Evolutionary conservation across 139 green algal genomes (phyloP).

Genomic region (Haematococcus sp.): DNA sequence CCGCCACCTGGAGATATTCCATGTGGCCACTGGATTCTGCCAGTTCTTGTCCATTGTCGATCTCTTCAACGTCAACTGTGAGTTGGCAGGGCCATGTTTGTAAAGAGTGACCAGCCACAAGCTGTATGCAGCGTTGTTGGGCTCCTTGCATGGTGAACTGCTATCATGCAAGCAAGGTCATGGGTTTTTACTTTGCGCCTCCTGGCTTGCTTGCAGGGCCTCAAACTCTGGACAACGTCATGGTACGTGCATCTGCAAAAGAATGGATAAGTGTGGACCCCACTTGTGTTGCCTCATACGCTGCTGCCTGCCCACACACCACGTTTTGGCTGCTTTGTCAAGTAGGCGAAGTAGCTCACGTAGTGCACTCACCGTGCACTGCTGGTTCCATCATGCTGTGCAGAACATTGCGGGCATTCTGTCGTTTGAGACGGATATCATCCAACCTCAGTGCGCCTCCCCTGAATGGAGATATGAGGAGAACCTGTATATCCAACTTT

Average conservation of each 20-base stretch:
- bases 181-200: too few relatives aligned
- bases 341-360: too few relatives aligned
- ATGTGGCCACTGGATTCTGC: conserved; percentile 26
- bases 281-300: too few relatives aligned
- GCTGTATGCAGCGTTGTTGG: too few relatives aligned
- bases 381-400: too few relatives aligned
- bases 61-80: conserved; percentile 24
- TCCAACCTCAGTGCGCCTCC: conserved; percentile 28
- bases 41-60: conserved; percentile 26
- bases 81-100: too few relatives aligned
- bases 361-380: too few relatives aligned
- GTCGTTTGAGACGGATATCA: conserved; percentile 29
- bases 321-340: too few relatives aligned
- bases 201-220: not conserved
- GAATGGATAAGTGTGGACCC: too few relatives aligned
- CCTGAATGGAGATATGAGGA: conserved; percentile 20
- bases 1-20: conserved; percentile 14
- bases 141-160: too few relatives aligned
- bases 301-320: too few relatives aligned
- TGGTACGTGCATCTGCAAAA: conserved; percentile 3
- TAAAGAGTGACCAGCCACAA: not conserved
- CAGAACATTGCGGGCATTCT: conserved; percentile 20
- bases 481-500: conserved; percentile 29
- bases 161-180: too few relatives aligned
- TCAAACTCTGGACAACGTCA: conserved; percentile 12